Evolutionary conservation across 495 filamentous ascomycete species (phyloP), one percentile per base, ranked within the genome.

Genomic region (Daldinia childiae): DNA sequence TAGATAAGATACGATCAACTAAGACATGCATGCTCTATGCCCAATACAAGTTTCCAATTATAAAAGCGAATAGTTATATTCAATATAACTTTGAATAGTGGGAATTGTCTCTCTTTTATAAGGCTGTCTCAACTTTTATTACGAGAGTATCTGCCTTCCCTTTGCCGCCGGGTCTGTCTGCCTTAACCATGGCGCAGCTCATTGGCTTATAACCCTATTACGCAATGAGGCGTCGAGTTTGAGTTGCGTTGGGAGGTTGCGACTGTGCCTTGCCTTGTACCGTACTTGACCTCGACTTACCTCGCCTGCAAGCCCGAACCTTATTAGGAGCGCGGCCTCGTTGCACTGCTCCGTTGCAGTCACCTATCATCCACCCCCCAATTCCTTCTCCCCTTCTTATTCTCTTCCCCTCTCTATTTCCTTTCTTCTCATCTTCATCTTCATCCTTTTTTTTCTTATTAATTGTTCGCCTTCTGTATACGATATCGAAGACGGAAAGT

Each of bases 181-280:
- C 59, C 38, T 55, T 29, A 39, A 41, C 57, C 52, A 56, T 32
- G 41, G 57, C 48, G 21, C 38, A 71, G 58, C 29, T 59, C 11
- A 72, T 72, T 72, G 69, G 69, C 19, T 14, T 67, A 59, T 7
- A 26, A 48, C 6, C 41, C 29, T 27, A 64, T 72, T 68, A 72
- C 64, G 69, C 69, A 72, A 72, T 68, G 64, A 63, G 69, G 64
- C 63, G 64, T 41, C 64, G 69, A 57, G 54, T 32, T 70, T 59
- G 61, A 61, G 56, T 62, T 67, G 48, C 29, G 50, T 68, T 67
- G 64, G 48, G 63, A 71, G 51, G 62, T 29, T 19, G 38, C 57
- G 45, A 59, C 48, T 69, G 34, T 32, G 56, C 56, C 64, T 65
- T 21, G 30, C 39, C 56, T 66, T 38, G 61, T 34, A 34, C 32